Evolutionary conservation across 176 grass and related monocot genomes (phyloP).

Genomic region (Tillandsia leiboldiana): DNA sequence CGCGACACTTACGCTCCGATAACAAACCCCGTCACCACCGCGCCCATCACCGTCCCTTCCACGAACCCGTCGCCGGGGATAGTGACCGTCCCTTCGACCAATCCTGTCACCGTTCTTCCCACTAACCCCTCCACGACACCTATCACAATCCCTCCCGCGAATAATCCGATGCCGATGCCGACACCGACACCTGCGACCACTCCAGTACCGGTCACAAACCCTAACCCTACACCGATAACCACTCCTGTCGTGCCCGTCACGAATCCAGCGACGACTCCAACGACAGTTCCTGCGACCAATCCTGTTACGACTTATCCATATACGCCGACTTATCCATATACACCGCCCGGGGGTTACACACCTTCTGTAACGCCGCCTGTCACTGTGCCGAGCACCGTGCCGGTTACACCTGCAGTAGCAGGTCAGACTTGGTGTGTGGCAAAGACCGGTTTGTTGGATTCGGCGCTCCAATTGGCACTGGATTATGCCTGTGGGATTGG

Average conservation of each 20-base stretch:
- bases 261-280: constrained; percentile 59
- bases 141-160: constrained; percentile 52
- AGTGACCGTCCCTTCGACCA: constrained; percentile 5
- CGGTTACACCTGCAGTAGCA: constrained; percentile 13
- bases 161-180: constrained; percentile 17
- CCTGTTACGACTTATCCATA: constrained; percentile 53
- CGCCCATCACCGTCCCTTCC: constrained; percentile 18
- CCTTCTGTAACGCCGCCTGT: constrained; percentile 20
- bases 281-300: constrained; percentile 42
- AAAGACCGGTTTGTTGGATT: constrained; percentile 42
- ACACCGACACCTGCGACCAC: constrained; percentile 23
- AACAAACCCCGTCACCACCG: constrained; percentile 15
- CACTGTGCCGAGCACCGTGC: constrained; percentile 27
- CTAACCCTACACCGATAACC: constrained; percentile 27
- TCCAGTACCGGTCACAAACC: constrained; percentile 31
- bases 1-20: constrained; percentile 24
- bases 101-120: constrained; percentile 28
- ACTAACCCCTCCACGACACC: constrained; percentile 37
- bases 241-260: constrained; percentile 40
- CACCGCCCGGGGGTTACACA: neutral
- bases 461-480: constrained; percentile 44
- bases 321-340: constrained; percentile 34
- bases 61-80: constrained; percentile 2
- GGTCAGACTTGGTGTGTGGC: constrained; percentile 82
- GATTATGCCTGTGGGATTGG: constrained; percentile 88